Base-by-base conservation (phyloP, 495 filamentous ascomycete genomes). In the Evansstolkia leycettana region DNA sequence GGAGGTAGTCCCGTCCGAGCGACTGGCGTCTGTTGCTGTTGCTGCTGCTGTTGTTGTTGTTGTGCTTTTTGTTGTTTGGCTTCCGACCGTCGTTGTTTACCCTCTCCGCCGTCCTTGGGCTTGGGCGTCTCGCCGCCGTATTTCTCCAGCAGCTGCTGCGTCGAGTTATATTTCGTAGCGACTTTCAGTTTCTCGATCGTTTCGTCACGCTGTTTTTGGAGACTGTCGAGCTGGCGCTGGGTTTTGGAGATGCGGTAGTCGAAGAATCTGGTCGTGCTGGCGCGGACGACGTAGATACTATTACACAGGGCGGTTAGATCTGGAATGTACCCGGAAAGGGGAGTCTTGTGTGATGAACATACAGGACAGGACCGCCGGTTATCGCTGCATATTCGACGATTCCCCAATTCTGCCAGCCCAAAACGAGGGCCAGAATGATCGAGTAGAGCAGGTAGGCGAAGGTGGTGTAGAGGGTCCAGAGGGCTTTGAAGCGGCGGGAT, bases 141-240 rank as follows among this genome's bases (percentile, higher is more conserved):
- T 50, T 94, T 98, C 49, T 96, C 82, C 2, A 98, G 73, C 33
- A 98, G 59, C 47, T 94, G 76, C 50, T 92, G 82, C 11, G 90
- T 98, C 5, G 87, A 86, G 57, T 94, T 81, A 61, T 92, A 98
- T 51, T 83, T 93, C 23, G 90, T 98, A 13, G 87, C 87, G 18
- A 75, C 73, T 58, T 96, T 98, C 32, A 98, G 75, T 58, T 86
- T 88, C 50, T 92, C 82, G 43, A 98, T 94, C 1, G 87, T 92
- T 47, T 76, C 75, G 34, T 80, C 73, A 30, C 87, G 76, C 57
- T 94, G 81, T 37, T 73, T 68, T 34, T 89, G 70, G 8, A 85
- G 69, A 2, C 65, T 70, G 36, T 94, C 78, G 16, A 94, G 68
- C n/a, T 74, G 68, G 15, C 60, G 43, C 46, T 79, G 75, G 9